Percentiles rank a stretch among this genome's conserved stretches.
Conservation (phyloP, 179 eudicot species). For the Dionaea muscipula region DNA sequence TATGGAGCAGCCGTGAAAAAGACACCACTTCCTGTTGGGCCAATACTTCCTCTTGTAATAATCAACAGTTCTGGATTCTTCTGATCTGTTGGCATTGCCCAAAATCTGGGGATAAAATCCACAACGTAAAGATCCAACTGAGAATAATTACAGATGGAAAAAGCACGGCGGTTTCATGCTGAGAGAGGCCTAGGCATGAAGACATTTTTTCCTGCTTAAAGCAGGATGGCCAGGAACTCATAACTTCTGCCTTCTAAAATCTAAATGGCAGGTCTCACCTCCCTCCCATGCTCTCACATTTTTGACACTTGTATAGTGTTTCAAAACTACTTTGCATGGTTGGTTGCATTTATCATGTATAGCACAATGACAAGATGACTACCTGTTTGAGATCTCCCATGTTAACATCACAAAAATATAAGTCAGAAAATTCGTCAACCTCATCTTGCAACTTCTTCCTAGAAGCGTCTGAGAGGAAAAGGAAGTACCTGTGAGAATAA, state of each 20-base stretch:
- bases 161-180: too few relatives aligned
- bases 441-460: conserved; percentile 63
- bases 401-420: conserved; percentile 62
- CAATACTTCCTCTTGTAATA: conserved; percentile 61
- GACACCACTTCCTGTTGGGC: conserved; percentile 57
- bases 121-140: not conserved
- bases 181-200: too few relatives aligned
- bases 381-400: conserved; percentile 62
- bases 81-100: conserved; percentile 30
- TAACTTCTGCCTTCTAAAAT: too few relatives aligned
- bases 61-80: conserved; percentile 36
- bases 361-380: not conserved
- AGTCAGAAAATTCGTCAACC: conserved; percentile 71
- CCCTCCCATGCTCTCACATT: not conserved
- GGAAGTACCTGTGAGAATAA: conserved; percentile 36
- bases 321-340: not conserved
- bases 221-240: too few relatives aligned
- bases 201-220: too few relatives aligned
- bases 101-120: conserved; percentile 27
- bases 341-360: too few relatives aligned
- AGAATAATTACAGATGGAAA: not conserved
- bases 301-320: not conserved
- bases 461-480: conserved; percentile 59
- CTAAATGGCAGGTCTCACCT: too few relatives aligned
- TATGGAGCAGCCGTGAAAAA: conserved; percentile 62